A percentile compares a stretch with the other conserved stretches of the same genome.
Conservation (phyloP, 768 basidiomycete genomes). For the Sistotremastrum niveocremeum region DNA sequence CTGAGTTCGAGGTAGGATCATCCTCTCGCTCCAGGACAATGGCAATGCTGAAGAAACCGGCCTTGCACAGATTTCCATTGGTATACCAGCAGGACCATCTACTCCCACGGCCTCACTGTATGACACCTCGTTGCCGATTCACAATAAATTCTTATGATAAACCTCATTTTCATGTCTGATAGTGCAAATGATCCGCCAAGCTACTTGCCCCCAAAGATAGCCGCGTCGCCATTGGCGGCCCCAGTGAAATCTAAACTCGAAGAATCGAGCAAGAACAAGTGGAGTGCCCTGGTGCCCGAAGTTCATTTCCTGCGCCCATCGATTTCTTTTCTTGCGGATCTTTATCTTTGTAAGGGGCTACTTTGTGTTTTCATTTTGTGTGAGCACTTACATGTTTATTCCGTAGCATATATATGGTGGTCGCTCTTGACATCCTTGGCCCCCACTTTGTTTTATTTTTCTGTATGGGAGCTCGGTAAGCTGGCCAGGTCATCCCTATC, state of each 20-base stretch:
- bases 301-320: not conserved
- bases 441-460: constrained; percentile 81
- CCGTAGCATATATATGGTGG: constrained; percentile 66
- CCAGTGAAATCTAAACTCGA: not conserved
- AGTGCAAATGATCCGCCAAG: constrained; percentile 4
- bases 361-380: not conserved
- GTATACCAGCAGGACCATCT: constrained; percentile 9
- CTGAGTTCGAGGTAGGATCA: constrained; percentile 35
- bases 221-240: not conserved
- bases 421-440: constrained; percentile 69
- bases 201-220: too few species aligned
- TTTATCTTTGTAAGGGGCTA: constrained; percentile 44
- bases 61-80: constrained; percentile 15
- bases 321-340: constrained; percentile 27
- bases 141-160: constrained; percentile 20
- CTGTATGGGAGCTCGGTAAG: constrained; percentile 73
- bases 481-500: too few species aligned
- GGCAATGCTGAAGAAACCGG: not conserved
- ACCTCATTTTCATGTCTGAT: constrained; percentile 28
- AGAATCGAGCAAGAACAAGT: not conserved
- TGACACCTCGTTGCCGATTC: constrained; percentile 10
- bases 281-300: constrained; percentile 4
- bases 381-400: not conserved
- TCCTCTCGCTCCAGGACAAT: not conserved
- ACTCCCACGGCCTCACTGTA: constrained; percentile 17